A percentile compares a stretch with the other conserved stretches of the same genome.
These are phyloP conservation scores for Colletotrichum godetiae DNA, from an alignment of 2,329 filamentous ascomycete genomes.

Conservation along the genomic window DNA sequence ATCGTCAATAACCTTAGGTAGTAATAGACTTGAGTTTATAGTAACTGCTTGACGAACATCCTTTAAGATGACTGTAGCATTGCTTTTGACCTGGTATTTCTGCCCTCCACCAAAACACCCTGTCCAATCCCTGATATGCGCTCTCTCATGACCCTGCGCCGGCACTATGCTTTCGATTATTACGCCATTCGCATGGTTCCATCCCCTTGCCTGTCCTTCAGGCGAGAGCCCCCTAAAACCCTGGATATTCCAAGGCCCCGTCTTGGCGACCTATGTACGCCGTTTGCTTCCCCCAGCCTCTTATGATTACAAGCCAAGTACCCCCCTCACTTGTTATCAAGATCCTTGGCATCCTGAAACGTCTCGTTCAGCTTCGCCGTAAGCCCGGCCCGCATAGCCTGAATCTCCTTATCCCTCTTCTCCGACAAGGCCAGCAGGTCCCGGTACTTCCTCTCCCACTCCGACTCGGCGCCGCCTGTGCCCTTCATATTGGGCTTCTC, in stretches of 20 bases:
- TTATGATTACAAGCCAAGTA: too few species aligned
- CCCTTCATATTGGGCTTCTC: slow-evolving; percentile 40
- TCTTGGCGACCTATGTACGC: neutral
- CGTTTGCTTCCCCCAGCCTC: neutral
- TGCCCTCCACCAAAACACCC: neutral
- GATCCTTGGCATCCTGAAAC: slow-evolving; percentile 2
- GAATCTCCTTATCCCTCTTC: slow-evolving; percentile 66
- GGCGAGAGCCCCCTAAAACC: neutral
- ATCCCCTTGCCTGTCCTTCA: neutral
- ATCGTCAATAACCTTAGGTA: neutral
- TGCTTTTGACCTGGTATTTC: neutral
- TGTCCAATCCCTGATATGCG: neutral
- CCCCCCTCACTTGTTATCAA: neutral
- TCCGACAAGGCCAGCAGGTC: slow-evolving; percentile 70
- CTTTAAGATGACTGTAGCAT: neutral
- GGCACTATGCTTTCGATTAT: neutral
- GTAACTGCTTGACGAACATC: too few species aligned
- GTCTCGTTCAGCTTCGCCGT: slow-evolving; percentile 47
- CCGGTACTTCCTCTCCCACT: slow-evolving; percentile 65
- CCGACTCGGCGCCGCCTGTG: slow-evolving; percentile 7
- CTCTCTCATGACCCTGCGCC: neutral
- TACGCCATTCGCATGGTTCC: neutral
- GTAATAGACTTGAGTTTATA: neutral
- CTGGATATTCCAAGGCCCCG: neutral
- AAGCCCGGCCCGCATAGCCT: slow-evolving; percentile 55